Evolutionary conservation across 148 eudicot genomes (phyloP).

Genomic region (Vaccinium darrowii): DNA sequence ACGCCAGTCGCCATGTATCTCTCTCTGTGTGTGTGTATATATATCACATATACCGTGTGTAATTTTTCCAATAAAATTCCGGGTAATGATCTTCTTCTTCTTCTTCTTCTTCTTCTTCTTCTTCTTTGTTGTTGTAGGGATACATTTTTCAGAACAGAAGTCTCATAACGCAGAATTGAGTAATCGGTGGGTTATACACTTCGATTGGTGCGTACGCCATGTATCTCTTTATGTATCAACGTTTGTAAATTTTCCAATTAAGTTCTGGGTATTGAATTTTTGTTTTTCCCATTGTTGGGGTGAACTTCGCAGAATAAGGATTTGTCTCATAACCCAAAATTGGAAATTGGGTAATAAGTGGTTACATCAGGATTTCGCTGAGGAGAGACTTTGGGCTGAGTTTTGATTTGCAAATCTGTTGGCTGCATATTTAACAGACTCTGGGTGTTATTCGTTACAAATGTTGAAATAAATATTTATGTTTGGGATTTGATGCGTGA

Average conservation of each 20-base stretch:
- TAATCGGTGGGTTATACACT: neutral
- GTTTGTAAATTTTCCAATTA: neutral
- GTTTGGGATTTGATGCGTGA: neutral
- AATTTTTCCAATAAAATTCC: neutral
- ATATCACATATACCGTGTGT: neutral
- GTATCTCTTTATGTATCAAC: neutral
- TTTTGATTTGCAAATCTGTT: conserved; percentile 6
- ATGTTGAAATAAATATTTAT: neutral
- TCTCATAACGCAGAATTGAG: neutral
- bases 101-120: no score
- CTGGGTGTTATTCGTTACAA: neutral
- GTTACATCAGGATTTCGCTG: neutral
- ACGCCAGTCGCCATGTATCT: no score
- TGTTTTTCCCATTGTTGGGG: neutral
- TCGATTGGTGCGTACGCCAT: neutral
- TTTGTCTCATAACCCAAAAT: neutral
- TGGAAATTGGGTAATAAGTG: neutral
- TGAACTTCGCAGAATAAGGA: conserved; percentile 18
- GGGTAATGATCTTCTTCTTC: neutral
- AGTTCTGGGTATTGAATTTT: neutral
- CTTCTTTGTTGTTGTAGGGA: neutral
- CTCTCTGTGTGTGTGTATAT: no score
- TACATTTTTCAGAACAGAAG: neutral
- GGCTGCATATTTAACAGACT: neutral
- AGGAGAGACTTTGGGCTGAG: conserved; percentile 8